Evolutionary conservation across 2,329 filamentous ascomycete genomes (phyloP), one percentile per base, ranked within the genome.

Genomic region (Aspergillus sp.): DNA sequence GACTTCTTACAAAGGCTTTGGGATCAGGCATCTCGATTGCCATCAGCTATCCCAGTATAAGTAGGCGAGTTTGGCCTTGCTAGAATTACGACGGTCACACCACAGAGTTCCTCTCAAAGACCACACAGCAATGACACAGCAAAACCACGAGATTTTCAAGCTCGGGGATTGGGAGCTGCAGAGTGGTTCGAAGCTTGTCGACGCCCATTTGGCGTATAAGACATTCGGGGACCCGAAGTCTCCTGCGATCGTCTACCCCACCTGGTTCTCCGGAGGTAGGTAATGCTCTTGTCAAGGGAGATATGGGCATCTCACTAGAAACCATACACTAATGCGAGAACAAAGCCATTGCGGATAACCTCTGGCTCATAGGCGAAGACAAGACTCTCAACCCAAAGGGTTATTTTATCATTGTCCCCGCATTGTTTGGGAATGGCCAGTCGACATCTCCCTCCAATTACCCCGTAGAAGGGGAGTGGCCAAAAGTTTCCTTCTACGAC

Each of bases 171-270:
- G 88, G 77, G 75, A 81, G 59, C 83, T 93, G 3, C 83, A 88
- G 66, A 85, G 81, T 24, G 88, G 88, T 39, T 78, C 78, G n/a
- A 79, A 75, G 5, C 80, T 93, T 17, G 79, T 82, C 2, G 71
- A 83, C 63, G 89, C 90, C 1, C 83, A 84, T 66, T 85, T 93
- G 53, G 88, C 89, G 15, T 93, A 90, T 79, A 91, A 89, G 72
- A 90, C 89, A 0, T 88, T 89, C 63, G 90, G 90, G 18, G 78
- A 86, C 55, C 70, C 83, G 0, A 80, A 76, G 0, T 78, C 76
- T 5, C 89, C 89, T 7, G 85, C 85, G 2, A 83, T 93, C 57
- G 82, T 93, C 59, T 93, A 93, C 67, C 90, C 89, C 2, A 86
- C 86, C 2, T 93, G 89, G 89, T 93, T 87, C 70, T 87, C 85